A percentile compares a stretch with the other conserved stretches of the same genome.
Conservation (phyloP, 2,329 filamentous ascomycete species). For the Cytospora mali region DNA sequence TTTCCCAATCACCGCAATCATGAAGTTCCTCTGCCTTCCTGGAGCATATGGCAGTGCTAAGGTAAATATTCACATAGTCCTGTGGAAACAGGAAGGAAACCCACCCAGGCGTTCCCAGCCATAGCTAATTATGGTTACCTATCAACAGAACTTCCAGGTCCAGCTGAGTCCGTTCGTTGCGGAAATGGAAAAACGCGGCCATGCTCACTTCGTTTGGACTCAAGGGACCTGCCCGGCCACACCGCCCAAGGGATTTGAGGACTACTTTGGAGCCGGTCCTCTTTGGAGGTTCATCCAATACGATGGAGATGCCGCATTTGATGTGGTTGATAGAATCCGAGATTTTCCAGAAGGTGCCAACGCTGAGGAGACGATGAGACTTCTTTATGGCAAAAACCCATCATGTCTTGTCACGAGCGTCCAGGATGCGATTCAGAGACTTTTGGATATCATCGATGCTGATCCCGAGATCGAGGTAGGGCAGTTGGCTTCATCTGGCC, state of each 20-base stretch:
- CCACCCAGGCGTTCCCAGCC: constrained; percentile 25
- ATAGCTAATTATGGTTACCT: not conserved
- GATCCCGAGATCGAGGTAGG: constrained; percentile 21
- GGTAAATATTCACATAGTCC: constrained; percentile 39
- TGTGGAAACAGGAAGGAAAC: not conserved
- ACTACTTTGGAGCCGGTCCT: constrained; percentile 30
- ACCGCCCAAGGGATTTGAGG: constrained; percentile 29
- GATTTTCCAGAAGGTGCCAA: constrained; percentile 49
- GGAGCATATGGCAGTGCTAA: constrained; percentile 60
- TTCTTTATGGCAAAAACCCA: constrained; percentile 46
- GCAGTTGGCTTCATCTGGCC: not conserved
- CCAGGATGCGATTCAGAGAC: constrained; percentile 37
- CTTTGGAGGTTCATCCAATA: constrained; percentile 30
- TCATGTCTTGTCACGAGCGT: constrained; percentile 42
- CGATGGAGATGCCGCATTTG: constrained; percentile 30
- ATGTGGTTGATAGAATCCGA: constrained; percentile 54
- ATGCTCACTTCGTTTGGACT: constrained; percentile 26
- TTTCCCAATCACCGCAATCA: constrained; percentile 37
- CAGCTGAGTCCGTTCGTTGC: constrained; percentile 22
- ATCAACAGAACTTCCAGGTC: constrained; percentile 25
- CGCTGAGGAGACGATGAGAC: constrained; percentile 58
- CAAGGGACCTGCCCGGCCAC: constrained; percentile 17
- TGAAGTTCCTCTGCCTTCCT: constrained; percentile 61
- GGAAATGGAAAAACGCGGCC: constrained; percentile 16
- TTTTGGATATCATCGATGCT: constrained; percentile 30